These are phyloP conservation scores for Penicillium janthinellum DNA, from an alignment of 2,329 filamentous ascomycete genomes.

Conservation along the genomic window DNA sequence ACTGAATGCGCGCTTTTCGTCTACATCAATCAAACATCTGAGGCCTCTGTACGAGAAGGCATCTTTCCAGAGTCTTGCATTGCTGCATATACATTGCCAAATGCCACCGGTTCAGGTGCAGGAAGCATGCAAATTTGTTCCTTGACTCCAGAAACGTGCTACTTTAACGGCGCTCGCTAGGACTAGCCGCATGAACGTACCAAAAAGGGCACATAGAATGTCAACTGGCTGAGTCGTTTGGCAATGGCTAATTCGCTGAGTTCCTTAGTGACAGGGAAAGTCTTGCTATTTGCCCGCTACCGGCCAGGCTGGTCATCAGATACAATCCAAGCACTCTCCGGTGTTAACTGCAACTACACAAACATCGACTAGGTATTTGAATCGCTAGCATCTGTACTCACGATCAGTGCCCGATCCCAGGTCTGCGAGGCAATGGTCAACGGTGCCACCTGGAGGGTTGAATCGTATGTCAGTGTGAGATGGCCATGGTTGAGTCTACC, in stretches of 20 bases:
- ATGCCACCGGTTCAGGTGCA: conserved; percentile 7
- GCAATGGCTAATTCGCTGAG: conserved; percentile 24
- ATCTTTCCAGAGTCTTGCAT: conserved; percentile 20
- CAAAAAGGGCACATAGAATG: conserved; percentile 23
- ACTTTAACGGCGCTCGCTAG: conserved; percentile 18
- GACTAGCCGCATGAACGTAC: conserved; percentile 9
- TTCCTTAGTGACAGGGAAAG: conserved; percentile 22
- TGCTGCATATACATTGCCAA: conserved; percentile 15
- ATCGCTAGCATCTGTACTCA: conserved; percentile 21
- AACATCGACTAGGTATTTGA: conserved; percentile 23
- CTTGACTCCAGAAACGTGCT: conserved; percentile 26
- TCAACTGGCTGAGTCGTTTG: conserved; percentile 23
- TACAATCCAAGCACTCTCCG: conserved; percentile 23
- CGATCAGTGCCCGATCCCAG: conserved; percentile 23
- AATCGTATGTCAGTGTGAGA: conserved; percentile 26
- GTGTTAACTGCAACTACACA: conserved; percentile 22
- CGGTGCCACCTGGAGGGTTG: conserved; percentile 23
- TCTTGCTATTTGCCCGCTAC: conserved; percentile 21
- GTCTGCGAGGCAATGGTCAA: conserved; percentile 18
- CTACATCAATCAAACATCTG: conserved; percentile 25
- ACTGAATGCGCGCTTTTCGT: conserved; percentile 29
- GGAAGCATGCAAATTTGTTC: conserved; percentile 4
- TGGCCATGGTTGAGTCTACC: conserved; percentile 31
- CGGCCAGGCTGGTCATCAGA: conserved; percentile 25
- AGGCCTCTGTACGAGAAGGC: conserved; percentile 20